Percentiles rank a stretch among this genome's conserved stretches.
These are phyloP conservation scores for Ganoderma multipileum DNA, from an alignment of 1,284 basidiomycete genomes.

Conservation along the genomic window DNA sequence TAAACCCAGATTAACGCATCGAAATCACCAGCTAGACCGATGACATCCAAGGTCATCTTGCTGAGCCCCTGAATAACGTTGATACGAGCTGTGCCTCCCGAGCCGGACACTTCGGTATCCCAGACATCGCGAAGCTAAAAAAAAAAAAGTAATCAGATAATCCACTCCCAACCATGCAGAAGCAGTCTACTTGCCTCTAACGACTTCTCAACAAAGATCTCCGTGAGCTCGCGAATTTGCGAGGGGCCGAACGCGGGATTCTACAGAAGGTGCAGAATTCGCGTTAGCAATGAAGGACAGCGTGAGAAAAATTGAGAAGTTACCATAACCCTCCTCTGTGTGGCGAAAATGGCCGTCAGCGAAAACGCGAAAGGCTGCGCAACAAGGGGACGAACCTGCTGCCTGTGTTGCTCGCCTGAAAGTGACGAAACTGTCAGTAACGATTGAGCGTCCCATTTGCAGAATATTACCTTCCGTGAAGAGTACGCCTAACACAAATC, in stretches of 20 bases:
- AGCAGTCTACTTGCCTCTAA: slow-evolving; percentile 43
- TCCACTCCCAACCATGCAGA: neutral
- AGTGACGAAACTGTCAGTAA: neutral
- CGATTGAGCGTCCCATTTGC: neutral
- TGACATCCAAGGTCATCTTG: slow-evolving; percentile 55
- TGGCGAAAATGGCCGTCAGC: slow-evolving; percentile 3
- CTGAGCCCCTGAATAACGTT: slow-evolving; percentile 51
- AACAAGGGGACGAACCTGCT: slow-evolving; percentile 17
- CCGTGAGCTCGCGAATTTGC: slow-evolving; percentile 60
- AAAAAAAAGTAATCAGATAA: too few species aligned
- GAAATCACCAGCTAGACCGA: slow-evolving; percentile 51
- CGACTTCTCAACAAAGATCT: slow-evolving; percentile 61
- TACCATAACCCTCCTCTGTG: slow-evolving; percentile 24
- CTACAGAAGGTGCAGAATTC: slow-evolving; percentile 29
- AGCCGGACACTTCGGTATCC: slow-evolving; percentile 23
- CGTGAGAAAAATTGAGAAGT: neutral
- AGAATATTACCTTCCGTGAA: slow-evolving; percentile 20
- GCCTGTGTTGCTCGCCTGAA: slow-evolving; percentile 25
- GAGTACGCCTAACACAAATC: slow-evolving; percentile 14
- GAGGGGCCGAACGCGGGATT: slow-evolving; percentile 65
- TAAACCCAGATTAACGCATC: neutral
- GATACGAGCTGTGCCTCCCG: slow-evolving; percentile 33
- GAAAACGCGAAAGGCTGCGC: neutral
- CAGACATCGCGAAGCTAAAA: slow-evolving; percentile 39
- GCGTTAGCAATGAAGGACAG: neutral